These are phyloP conservation scores for Hortaea sp. DNA, from an alignment of 2,329 filamentous ascomycete genomes.

Conservation along the genomic window DNA sequence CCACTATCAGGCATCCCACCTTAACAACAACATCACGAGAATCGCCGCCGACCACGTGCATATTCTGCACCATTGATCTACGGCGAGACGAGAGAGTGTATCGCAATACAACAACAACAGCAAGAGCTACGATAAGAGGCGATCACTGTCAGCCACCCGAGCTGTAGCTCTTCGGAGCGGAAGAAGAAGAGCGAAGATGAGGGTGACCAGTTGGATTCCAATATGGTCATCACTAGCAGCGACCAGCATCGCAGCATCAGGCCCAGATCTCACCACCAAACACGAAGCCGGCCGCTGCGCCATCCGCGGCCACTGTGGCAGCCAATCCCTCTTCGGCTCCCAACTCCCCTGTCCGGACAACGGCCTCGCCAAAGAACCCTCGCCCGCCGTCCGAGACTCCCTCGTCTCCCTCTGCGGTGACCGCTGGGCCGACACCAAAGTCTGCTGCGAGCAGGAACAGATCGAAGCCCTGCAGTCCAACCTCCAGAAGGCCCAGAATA, in stretches of 20 bases:
- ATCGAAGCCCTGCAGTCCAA: conserved; percentile 73
- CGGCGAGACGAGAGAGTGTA: no score
- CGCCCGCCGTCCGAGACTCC: conserved; percentile 60
- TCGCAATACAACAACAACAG: no score
- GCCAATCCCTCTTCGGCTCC: conserved; percentile 79
- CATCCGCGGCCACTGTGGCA: conserved; percentile 83
- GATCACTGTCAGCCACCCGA: not conserved
- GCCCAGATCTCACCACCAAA: conserved; percentile 14
- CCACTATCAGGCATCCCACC: no score
- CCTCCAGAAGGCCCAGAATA: conserved; percentile 73
- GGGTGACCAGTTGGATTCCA: not conserved
- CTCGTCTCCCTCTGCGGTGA: conserved; percentile 77
- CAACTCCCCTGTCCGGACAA: conserved; percentile 92
- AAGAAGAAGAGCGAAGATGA: conserved; percentile 1
- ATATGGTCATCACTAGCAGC: not conserved
- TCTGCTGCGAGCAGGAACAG: conserved; percentile 79
- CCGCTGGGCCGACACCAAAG: conserved; percentile 72
- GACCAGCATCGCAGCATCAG: not conserved
- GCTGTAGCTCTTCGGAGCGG: not conserved
- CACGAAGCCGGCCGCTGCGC: conserved; percentile 86
- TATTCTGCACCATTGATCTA: no score
- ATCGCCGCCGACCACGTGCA: no score
- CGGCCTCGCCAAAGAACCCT: conserved; percentile 64
- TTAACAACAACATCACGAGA: no score
- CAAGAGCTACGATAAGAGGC: no score